Conservation (phyloP, 2,329 filamentous ascomycete species). For the Amylocarpus encephaloides region DNA sequence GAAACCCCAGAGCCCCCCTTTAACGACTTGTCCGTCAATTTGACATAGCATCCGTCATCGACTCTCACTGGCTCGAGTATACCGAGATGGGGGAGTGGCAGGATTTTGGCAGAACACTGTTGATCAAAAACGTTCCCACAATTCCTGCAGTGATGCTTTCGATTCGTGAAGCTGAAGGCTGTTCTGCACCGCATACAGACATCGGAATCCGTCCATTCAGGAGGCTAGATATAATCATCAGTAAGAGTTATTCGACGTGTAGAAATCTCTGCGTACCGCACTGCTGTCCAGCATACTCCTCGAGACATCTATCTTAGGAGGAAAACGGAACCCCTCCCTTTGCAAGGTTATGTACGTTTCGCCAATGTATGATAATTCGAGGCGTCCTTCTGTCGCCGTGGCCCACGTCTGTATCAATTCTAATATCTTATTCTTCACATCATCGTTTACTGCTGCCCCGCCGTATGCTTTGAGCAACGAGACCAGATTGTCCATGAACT, state of each 20-base stretch:
- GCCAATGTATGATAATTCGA: conserved; percentile 77
- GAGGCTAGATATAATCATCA: conserved; percentile 52
- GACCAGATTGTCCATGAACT: conserved; percentile 96
- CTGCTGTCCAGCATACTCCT: conserved; percentile 98
- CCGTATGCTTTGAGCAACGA: conserved; percentile 82
- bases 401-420: conserved; percentile 94
- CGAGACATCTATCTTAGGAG: conserved; percentile 77
- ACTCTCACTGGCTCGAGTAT: conserved; percentile 88
- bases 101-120: conserved; percentile 82
- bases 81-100: conserved; percentile 85
- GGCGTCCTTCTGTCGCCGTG: conserved; percentile 75
- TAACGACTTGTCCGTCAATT: conserved; percentile 70
- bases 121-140: conserved; percentile 97
- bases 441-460: conserved; percentile 66
- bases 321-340: conserved; percentile 81
- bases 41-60: conserved; percentile 91
- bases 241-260: background rate
- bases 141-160: conserved; percentile 97
- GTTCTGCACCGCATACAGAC: conserved; percentile 98
- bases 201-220: conserved; percentile 96
- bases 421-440: conserved; percentile 84
- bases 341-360: conserved; percentile 82
- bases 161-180: conserved; percentile 92
- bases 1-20: conserved; percentile 36
- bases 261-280: conserved; percentile 57